A percentile compares a stretch with the other conserved stretches of the same genome.
phyloP scores from a whole-genome alignment of 148 eudicot species.

The Agrostemma githago region DNA sequence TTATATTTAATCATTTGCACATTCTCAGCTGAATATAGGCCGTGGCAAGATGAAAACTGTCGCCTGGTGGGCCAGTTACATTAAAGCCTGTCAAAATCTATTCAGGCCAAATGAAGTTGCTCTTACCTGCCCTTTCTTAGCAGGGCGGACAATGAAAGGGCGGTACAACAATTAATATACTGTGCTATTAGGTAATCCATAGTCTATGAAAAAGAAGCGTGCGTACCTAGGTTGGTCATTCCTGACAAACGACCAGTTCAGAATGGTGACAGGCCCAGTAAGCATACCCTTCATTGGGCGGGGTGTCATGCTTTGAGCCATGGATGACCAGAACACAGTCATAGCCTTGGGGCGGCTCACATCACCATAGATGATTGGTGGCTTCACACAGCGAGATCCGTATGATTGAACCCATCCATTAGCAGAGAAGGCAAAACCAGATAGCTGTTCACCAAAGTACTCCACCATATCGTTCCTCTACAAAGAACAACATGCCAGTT shows the following conservation, averaged over 20 bases:
- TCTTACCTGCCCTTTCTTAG: not conserved
- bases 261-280: conserved; percentile 89
- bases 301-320: conserved; percentile 87
- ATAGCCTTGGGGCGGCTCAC: conserved; percentile 94
- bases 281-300: conserved; percentile 99
- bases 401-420: conserved; percentile 98
- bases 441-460: conserved; percentile 91
- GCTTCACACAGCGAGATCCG: conserved; percentile 96
- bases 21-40: not conserved
- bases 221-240: conserved; percentile 92
- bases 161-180: no score
- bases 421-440: conserved; percentile 90
- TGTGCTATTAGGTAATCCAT: no score
- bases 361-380: conserved; percentile 95
- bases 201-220: not conserved
- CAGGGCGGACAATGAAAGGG: no score
- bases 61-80: no score
- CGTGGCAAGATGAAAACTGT: not conserved
- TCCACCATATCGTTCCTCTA: conserved; percentile 96
- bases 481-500: conserved; percentile 13
- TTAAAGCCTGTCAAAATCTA: no score
- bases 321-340: conserved; percentile 92
- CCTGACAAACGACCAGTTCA: conserved; percentile 92
- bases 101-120: not conserved
- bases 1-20: not conserved